These are phyloP conservation scores for Fusarium sp. DNA, from an alignment of 2,329 filamentous ascomycete species.

Conservation along the genomic window DNA sequence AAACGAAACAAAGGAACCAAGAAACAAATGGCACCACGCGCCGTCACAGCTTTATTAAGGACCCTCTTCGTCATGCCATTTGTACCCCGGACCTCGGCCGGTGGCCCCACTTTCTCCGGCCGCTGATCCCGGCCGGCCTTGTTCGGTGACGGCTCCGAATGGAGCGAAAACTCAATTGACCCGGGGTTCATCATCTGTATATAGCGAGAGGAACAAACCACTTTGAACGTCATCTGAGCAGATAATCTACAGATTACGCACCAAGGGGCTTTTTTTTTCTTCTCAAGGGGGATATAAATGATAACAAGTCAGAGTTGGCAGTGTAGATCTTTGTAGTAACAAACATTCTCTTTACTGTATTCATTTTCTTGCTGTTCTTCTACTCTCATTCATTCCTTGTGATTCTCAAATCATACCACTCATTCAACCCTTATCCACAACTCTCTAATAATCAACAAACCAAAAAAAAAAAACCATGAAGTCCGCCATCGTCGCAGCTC, in stretches of 20 bases:
- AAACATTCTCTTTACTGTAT: neutral
- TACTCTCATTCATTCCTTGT: neutral
- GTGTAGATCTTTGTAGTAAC: neutral
- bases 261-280: neutral
- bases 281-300: neutral
- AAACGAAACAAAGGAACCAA: neutral
- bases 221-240: constrained; percentile 9
- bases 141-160: constrained; percentile 8
- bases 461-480: neutral
- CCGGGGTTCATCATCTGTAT: neutral
- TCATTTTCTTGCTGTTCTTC: neutral
- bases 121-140: constrained; percentile 8
- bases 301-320: neutral
- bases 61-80: neutral
- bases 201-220: neutral
- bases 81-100: neutral
- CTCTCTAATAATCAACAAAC: neutral
- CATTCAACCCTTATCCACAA: neutral
- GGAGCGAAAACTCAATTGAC: constrained; percentile 6
- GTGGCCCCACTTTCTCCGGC: neutral
- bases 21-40: neutral
- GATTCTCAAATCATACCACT: neutral
- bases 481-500: constrained; percentile 14
- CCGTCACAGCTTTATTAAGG: constrained; percentile 2
- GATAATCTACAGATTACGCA: neutral